Conservation (phyloP, 805 yeast species). For the Kockiozyma suomiensis region DNA sequence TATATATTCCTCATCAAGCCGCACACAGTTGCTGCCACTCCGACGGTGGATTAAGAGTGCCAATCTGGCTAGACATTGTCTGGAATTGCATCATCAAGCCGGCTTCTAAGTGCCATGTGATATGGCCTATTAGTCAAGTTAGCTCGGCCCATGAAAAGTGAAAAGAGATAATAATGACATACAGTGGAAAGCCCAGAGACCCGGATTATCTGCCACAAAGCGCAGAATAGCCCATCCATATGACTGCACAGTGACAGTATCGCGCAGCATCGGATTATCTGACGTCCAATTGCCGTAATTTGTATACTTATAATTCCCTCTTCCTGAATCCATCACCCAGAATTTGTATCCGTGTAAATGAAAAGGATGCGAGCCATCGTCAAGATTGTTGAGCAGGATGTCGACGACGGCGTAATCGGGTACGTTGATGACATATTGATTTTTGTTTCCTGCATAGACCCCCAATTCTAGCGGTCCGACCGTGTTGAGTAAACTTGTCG, state of each 20-base stretch:
- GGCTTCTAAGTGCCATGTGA: conserved; percentile 92
- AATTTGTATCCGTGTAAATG: conserved; percentile 88
- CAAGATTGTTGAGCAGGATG: conserved; percentile 70
- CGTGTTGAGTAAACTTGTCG: conserved; percentile 1
- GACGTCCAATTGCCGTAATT: conserved; percentile 51
- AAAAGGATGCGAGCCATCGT: conserved; percentile 90
- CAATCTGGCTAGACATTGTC: conserved; percentile 35
- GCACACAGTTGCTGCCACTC: conserved; percentile 39
- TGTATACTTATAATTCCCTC: conserved; percentile 49
- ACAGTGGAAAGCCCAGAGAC: conserved; percentile 94
- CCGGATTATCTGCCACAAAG: conserved; percentile 84
- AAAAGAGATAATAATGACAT: too few relatives aligned
- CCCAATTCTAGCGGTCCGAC: conserved; percentile 19
- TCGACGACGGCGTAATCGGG: conserved; percentile 59
- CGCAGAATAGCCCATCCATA: conserved; percentile 61
- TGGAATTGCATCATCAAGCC: conserved; percentile 56
- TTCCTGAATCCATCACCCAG: conserved; percentile 68
- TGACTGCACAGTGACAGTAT: conserved; percentile 65
- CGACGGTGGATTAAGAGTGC: conserved; percentile 36
- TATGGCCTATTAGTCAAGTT: too few relatives aligned
- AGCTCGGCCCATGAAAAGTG: too few relatives aligned
- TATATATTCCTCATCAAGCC: too few relatives aligned
- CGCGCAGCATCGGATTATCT: conserved; percentile 62
- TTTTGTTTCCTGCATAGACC: conserved; percentile 25
- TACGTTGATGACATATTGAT: conserved; percentile 43